Evolutionary conservation across 257 asterid genomes (phyloP), one percentile per base, ranked within the genome.

Genomic region (Solanum gandarillasii): DNA sequence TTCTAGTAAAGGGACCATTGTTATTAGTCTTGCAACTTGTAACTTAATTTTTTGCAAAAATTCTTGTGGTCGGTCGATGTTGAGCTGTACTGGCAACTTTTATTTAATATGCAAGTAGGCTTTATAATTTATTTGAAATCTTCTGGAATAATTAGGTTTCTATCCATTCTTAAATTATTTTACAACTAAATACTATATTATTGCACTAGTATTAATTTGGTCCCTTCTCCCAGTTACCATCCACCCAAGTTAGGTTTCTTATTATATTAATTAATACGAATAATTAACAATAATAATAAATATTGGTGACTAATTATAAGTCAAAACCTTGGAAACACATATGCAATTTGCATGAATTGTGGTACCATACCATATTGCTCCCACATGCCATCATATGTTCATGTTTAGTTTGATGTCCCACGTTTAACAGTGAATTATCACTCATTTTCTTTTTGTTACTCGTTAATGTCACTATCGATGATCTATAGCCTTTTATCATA

Each of bases 71-170:
- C 39, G 87, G 82, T 85, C 5, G 87, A 85, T 39, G 82, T 68
- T 85, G 87, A 85, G 87, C 43, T 85, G 87, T 85, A 27, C 43
- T 68, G 9, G 70, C 86, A 48, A 85, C 23, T 46, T 79, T 79
- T 27, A 43, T 48, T 27, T 43, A 18, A 13, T 41, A 29, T 79
- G 35, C 35, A 79, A 79, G 4, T 79, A 79, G 65, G 8, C 3
- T 41, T 55, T 79, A 25, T 12, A 38, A 60, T 35, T 41, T 39
- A 38, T 67, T 85, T 21, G 23, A 20, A 39, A 65, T 31, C 21
- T 41, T 38, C 82, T 65, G 27, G 58, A 85, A 85, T 85, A 65
- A 39, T 85, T 85, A 85, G 65, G 58, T 39, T 25, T 67, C 55
- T 27, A 85, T 82, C 43, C 70, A 48, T 82, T 82, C 39, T 82